A percentile compares a stretch with the other conserved stretches of the same genome.
Conservation (phyloP, 2,329 filamentous ascomycete genomes). For the Scorias spongiosa region DNA sequence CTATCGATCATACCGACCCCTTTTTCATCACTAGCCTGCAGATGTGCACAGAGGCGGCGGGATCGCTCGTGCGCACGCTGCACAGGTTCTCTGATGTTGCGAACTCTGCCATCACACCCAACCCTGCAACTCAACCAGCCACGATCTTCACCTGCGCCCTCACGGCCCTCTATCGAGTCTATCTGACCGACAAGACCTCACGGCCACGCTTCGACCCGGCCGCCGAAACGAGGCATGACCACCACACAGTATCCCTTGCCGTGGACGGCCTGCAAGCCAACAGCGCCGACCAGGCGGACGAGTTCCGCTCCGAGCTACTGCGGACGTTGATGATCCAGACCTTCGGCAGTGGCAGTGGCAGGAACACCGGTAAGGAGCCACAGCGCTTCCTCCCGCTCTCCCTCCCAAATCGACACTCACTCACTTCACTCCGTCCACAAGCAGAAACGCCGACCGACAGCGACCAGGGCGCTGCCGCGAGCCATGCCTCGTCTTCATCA, state of each 20-base stretch:
- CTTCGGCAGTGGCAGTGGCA: background rate
- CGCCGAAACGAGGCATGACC: background rate
- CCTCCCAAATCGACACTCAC: background rate
- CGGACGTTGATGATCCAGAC: background rate
- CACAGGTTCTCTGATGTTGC: background rate
- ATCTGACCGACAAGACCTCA: background rate
- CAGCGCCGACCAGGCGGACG: background rate
- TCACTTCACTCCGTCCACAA: background rate
- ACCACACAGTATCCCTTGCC: background rate
- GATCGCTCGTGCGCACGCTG: background rate
- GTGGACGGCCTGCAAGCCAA: background rate
- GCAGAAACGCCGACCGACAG: background rate
- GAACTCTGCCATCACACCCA: conserved; percentile 1
- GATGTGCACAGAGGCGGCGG: conserved; percentile 2
- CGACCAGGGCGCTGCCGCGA: background rate
- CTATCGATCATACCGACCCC: background rate
- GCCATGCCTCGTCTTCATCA: background rate
- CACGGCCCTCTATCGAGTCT: conserved; percentile 2
- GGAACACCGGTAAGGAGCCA: background rate
- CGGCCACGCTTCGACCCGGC: background rate
- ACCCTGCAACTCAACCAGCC: conserved; percentile 1
- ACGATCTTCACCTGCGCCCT: conserved; percentile 3
- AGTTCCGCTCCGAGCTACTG: background rate
- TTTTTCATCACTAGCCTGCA: conserved; percentile 4
- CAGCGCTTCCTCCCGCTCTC: background rate